Evolutionary conservation across 2,329 filamentous ascomycete genomes (phyloP).

Genomic region (Diaporthe amygdali): DNA sequence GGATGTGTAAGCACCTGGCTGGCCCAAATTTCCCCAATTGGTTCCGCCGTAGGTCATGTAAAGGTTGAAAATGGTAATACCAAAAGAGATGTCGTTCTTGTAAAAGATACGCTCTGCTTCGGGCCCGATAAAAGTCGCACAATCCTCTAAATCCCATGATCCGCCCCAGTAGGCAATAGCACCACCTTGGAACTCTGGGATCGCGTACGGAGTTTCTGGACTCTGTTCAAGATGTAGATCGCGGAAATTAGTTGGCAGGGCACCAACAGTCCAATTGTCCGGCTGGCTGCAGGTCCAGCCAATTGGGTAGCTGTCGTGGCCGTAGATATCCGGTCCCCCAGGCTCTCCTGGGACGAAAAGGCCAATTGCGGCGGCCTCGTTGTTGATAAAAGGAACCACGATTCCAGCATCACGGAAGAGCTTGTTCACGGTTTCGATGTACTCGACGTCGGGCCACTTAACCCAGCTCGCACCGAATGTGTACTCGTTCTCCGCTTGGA

Average conservation of each 20-base stretch:
- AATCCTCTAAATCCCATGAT: constrained; percentile 67
- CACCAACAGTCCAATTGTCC: constrained; percentile 61
- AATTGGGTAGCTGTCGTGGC: constrained; percentile 68
- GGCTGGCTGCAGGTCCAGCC: constrained; percentile 61
- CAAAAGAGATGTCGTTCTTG: constrained; percentile 74
- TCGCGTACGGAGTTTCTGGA: constrained; percentile 68
- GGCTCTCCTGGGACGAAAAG: constrained; percentile 67
- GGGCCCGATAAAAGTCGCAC: constrained; percentile 68
- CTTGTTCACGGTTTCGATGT: constrained; percentile 74
- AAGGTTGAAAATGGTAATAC: constrained; percentile 70
- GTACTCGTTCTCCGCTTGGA: constrained; percentile 87
- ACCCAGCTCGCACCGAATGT: constrained; percentile 53
- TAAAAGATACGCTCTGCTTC: constrained; percentile 81
- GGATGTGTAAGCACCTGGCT: constrained; percentile 67
- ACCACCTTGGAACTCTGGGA: constrained; percentile 69
- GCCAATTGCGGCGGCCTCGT: constrained; percentile 68
- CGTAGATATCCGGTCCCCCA: constrained; percentile 67
- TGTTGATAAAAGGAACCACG: constrained; percentile 76
- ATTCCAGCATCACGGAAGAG: constrained; percentile 73
- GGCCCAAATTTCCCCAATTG: constrained; percentile 82
- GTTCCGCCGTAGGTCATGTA: constrained; percentile 85
- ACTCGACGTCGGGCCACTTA: constrained; percentile 68
- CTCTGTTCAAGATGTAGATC: constrained; percentile 63
- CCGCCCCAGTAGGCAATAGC: constrained; percentile 79
- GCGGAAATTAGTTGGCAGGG: constrained; percentile 62